Evolutionary conservation across 2,329 filamentous ascomycete genomes (phyloP).

Genomic region (Penicillium sp.): DNA sequence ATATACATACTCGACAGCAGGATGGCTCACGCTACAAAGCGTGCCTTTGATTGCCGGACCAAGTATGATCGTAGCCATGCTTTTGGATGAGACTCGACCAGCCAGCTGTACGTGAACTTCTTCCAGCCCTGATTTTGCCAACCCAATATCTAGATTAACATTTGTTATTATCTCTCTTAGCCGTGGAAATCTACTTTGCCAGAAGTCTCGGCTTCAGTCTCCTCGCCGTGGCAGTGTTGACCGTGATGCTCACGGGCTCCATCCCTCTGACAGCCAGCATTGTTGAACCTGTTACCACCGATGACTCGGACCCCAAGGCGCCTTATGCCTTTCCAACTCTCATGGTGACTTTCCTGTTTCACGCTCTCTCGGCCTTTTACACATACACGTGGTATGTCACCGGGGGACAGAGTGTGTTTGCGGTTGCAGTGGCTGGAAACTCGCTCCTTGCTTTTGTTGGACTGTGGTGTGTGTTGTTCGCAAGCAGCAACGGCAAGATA

Average conservation of each 20-base stretch:
- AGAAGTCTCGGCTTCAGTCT: constrained; percentile 69
- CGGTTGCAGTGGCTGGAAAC: constrained; percentile 61
- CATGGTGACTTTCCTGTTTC: constrained; percentile 67
- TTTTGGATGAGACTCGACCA: constrained; percentile 59
- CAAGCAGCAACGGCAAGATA: constrained; percentile 57
- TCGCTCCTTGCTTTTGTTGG: constrained; percentile 62
- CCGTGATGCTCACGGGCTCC: constrained; percentile 69
- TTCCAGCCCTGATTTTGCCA: not conserved
- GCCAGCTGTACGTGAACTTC: constrained; percentile 49
- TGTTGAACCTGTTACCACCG: constrained; percentile 41
- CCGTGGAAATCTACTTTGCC: constrained; percentile 71
- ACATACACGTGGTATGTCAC: constrained; percentile 67
- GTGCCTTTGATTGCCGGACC: constrained; percentile 61
- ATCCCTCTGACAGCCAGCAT: constrained; percentile 63
- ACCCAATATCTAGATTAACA: constrained; percentile 6
- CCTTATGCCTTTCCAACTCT: constrained; percentile 68
- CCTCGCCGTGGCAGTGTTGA: constrained; percentile 63
- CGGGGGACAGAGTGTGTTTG: constrained; percentile 58
- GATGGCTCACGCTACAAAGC: constrained; percentile 47
- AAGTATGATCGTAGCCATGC: constrained; percentile 61
- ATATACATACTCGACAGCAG: constrained; percentile 48
- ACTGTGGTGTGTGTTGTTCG: constrained; percentile 65
- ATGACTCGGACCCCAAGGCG: constrained; percentile 51
- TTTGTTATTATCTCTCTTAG: constrained; percentile 35
- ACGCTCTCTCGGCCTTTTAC: constrained; percentile 63